phyloP scores from a whole-genome alignment of 1,284 basidiomycete genomes.

The Ceratobasidium sp. region DNA sequence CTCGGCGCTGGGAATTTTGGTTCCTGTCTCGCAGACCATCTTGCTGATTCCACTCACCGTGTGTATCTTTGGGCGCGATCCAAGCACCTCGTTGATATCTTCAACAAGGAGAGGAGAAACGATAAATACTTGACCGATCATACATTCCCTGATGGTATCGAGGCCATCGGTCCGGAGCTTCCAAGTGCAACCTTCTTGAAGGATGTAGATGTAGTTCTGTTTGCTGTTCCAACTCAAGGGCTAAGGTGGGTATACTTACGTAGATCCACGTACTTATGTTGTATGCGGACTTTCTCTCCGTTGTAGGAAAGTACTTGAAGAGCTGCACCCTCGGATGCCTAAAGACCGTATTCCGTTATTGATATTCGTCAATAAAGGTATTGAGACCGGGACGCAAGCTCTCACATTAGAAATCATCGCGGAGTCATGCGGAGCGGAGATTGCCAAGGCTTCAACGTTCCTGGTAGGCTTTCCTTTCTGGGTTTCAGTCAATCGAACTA shows the following conservation, averaged over 20 bases:
- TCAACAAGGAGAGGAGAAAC: conserved; percentile 74
- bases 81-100: conserved; percentile 63
- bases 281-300: conserved; percentile 1
- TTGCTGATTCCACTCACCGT: conserved; percentile 70
- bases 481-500: not conserved
- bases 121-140: conserved; percentile 59
- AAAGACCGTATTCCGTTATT: conserved; percentile 65
- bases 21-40: conserved; percentile 62
- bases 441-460: conserved; percentile 77
- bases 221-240: conserved; percentile 83
- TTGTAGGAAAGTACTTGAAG: conserved; percentile 41
- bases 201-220: conserved; percentile 76
- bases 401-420: conserved; percentile 83
- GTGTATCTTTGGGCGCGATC: conserved; percentile 80
- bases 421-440: conserved; percentile 76
- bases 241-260: conserved; percentile 59
- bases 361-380: conserved; percentile 88
- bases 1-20: conserved; percentile 85
- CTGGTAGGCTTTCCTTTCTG: conserved; percentile 61
- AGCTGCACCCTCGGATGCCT: conserved; percentile 40
- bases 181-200: conserved; percentile 65
- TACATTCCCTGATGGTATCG: conserved; percentile 67
- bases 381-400: conserved; percentile 75
- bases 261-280: not conserved
- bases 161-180: conserved; percentile 75